A percentile compares a stretch with the other conserved stretches of the same genome.
Conservation (phyloP, 768 basidiomycete genomes). For the Pseudohyphozyma bogoriensis region DNA sequence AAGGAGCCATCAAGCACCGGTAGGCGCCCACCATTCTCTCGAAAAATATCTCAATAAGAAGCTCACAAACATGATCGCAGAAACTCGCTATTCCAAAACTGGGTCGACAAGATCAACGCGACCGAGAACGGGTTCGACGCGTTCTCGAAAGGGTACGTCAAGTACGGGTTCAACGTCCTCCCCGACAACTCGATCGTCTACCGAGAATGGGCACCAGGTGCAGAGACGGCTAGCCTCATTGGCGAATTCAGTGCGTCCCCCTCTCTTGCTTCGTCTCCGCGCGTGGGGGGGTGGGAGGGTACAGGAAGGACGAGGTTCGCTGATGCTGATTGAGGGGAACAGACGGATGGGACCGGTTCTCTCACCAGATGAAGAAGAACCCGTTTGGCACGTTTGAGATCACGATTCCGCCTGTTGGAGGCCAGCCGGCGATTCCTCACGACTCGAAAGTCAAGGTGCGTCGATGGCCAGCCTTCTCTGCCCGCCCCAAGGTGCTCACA, state of each 20-base stretch:
- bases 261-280: neutral
- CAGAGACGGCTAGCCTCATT: slow-evolving; percentile 66
- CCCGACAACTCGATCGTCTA: slow-evolving; percentile 63
- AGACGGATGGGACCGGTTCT: slow-evolving; percentile 81
- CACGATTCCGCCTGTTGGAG: slow-evolving; percentile 56
- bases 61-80: too few species aligned
- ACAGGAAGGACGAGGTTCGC: too few species aligned
- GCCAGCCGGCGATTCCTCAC: slow-evolving; percentile 76
- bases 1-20: slow-evolving; percentile 34
- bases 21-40: neutral
- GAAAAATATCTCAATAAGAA: neutral
- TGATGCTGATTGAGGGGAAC: neutral
- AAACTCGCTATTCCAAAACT: slow-evolving; percentile 35
- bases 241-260: slow-evolving; percentile 89
- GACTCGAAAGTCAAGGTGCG: slow-evolving; percentile 87
- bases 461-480: neutral
- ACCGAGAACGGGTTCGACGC: slow-evolving; percentile 74
- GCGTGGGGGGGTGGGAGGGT: neutral
- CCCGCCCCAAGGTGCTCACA: neutral
- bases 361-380: slow-evolving; percentile 77
- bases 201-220: slow-evolving; percentile 94
- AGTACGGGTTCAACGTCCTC: slow-evolving; percentile 62
- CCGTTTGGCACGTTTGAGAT: slow-evolving; percentile 85
- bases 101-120: slow-evolving; percentile 29
- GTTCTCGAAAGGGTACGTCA: slow-evolving; percentile 70